A percentile compares a stretch with the other conserved stretches of the same genome.
These are phyloP conservation scores for Fusarium cyanostomum DNA, from an alignment of 2,329 filamentous ascomycete genomes.

Conservation along the genomic window DNA sequence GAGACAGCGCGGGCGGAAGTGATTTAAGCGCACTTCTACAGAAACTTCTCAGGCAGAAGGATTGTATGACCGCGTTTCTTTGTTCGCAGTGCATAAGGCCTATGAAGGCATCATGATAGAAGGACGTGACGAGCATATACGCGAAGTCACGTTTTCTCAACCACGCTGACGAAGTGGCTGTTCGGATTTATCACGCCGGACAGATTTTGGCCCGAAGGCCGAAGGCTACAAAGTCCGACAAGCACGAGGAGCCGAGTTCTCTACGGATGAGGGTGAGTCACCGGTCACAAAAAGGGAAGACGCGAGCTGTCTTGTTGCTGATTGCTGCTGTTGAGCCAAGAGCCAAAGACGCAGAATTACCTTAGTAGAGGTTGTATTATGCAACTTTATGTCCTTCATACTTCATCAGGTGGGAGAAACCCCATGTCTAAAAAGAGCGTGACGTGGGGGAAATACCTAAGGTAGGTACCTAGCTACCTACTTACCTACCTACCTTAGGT, in stretches of 20 bases:
- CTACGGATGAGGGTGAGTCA: constrained; percentile 33
- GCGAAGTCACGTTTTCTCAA: constrained; percentile 30
- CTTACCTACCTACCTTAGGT: too few relatives aligned
- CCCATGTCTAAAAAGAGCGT: not conserved
- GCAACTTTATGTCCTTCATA: not conserved
- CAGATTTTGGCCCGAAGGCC: constrained; percentile 39
- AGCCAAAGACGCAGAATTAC: constrained; percentile 10
- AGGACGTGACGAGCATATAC: constrained; percentile 15
- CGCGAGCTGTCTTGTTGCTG: constrained; percentile 8
- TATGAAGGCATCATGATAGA: constrained; percentile 18
- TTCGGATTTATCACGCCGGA: constrained; percentile 26
- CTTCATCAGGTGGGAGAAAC: not conserved
- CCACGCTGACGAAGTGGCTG: constrained; percentile 13
- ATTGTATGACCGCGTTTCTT: constrained; percentile 3
- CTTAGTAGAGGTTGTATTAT: not conserved
- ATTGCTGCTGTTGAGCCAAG: not conserved
- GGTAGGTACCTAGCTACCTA: not conserved
- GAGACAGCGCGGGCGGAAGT: too few relatives aligned
- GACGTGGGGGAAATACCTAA: not conserved
- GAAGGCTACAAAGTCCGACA: constrained; percentile 36
- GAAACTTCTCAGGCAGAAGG: not conserved
- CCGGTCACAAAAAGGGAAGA: constrained; percentile 5
- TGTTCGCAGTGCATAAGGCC: constrained; percentile 11
- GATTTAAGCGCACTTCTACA: too few relatives aligned
- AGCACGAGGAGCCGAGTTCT: not conserved